Base-by-base conservation (phyloP, 1,139 yeast genomes). In the Candida sp. region DNA sequence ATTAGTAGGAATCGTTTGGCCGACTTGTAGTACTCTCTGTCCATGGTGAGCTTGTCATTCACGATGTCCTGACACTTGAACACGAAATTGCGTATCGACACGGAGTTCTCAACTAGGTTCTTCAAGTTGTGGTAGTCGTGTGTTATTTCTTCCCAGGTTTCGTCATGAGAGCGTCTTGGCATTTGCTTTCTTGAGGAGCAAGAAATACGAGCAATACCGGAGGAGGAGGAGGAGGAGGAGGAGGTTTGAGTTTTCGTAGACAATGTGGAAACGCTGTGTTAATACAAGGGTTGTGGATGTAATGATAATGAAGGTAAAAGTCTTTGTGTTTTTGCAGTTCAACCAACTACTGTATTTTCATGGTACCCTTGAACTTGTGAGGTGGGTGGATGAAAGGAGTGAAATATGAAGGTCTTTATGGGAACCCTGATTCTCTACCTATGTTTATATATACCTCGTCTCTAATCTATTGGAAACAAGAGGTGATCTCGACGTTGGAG, bases 1-100 rank as follows among this genome's bases (percentile, higher is more conserved):
- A 51, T 51, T 4, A 49, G 17, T 37, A 51, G 31, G 39, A 49
- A 51, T 31, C 35, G 41, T 40, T 46, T 51, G n/a, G 48, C 34
- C 22, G 47, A 38, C 34, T 33, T 41, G 28, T 49, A 49, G 37
- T 40, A 51, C 30, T 35, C 49, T 34, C 49, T n/a, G 37, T 49
- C 42, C 42, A 51, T 39, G 3, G 44, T 46, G 17, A 44, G 38
- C 42, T 46, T 51, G 6, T 47, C 27, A 25, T 28, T 45, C 7
- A 51, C 38, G 27, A 51, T 44, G 9, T 49, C 51, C 31, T 51
- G 53, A 38, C 54, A 51, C 22, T 32, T 34, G n/a, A 31, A 37
- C 7, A 42, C 37, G 12, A 51, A 51, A 11, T 41, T 41, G 33
- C n/a, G 26, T 33, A 46, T 46, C 27, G 49, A 46, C n/a, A 12